These are phyloP conservation scores for Ogataea naganishii DNA, from an alignment of 805 yeast genomes.

Conservation along the genomic window DNA sequence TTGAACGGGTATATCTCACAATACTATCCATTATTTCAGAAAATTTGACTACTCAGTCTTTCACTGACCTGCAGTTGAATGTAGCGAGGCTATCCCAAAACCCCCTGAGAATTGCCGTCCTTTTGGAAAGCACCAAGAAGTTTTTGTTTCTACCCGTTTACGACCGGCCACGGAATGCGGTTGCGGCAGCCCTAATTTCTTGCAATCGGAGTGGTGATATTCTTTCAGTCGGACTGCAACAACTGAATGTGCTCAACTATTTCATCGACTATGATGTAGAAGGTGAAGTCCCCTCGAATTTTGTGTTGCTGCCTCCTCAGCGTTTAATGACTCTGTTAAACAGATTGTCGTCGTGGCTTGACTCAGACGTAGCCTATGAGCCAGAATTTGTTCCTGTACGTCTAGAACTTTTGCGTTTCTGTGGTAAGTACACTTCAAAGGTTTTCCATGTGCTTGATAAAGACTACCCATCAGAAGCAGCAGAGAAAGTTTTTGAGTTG, in stretches of 20 bases:
- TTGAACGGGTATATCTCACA: slow-evolving; percentile 24
- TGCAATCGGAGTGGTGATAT: slow-evolving; percentile 31
- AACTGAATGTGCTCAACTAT: slow-evolving; percentile 39
- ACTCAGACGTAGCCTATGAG: slow-evolving; percentile 54
- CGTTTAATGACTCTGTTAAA: slow-evolving; percentile 55
- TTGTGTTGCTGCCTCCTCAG: slow-evolving; percentile 49
- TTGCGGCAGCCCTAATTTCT: slow-evolving; percentile 62
- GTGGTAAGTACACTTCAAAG: slow-evolving; percentile 18
- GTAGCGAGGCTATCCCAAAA: slow-evolving; percentile 22
- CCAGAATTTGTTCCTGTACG: slow-evolving; percentile 42
- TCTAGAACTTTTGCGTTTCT: slow-evolving; percentile 40
- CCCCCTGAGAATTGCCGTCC: slow-evolving; percentile 27
- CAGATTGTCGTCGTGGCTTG: slow-evolving; percentile 48
- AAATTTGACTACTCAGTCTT: slow-evolving; percentile 12
- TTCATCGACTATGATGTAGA: slow-evolving; percentile 28
- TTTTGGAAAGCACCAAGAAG: slow-evolving; percentile 26
- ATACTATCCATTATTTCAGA: slow-evolving; percentile 25
- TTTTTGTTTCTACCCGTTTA: slow-evolving; percentile 27
- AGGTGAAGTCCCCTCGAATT: slow-evolving; percentile 12
- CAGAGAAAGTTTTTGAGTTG: slow-evolving; percentile 25
- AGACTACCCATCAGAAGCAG: slow-evolving; percentile 19
- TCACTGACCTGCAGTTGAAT: slow-evolving; percentile 23
- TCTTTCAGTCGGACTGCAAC: slow-evolving; percentile 31
- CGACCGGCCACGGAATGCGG: slow-evolving; percentile 47
- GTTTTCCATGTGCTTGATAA: slow-evolving; percentile 20